Evolutionary conservation across 129 eudicot genomes (phyloP), one percentile per base, ranked within the genome.

Genomic region (Apium graveolens): DNA sequence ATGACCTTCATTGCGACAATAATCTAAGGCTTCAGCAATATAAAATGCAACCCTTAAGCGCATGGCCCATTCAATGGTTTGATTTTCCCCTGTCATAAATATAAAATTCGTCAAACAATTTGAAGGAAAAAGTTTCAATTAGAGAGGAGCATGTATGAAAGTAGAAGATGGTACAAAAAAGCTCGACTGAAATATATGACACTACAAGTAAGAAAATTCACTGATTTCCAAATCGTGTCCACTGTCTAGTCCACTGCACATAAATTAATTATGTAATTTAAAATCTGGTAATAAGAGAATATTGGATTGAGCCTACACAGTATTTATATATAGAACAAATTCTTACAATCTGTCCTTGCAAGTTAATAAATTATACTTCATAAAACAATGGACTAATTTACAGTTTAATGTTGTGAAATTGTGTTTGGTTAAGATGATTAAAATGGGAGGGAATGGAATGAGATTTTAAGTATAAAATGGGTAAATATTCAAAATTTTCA

Each of bases 61-160:
- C 97, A 92, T 92, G 35, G 91, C 88, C 97, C 97, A 90, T 81
- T 92, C 97, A 74, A 92, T 92, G 17, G 97, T 90, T 80, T 92
- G 97, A 73, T 85, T 92, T 86, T 92, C 97, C 97, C 97, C 97
- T 92, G 87, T 37, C 51, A 70, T 41, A 66, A 76, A n/a, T 69
- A 55, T 45, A 5, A 38, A 76, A 78, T n/a, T 7, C 21, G 29
- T 51, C 18, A 51, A 73, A 38, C 31, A 41, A 70, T 70, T 48
- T 39, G 38, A 66, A 38, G 26, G 49, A 12, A 74, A 43, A 44
- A 74, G 9, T 26, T 74, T 3, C 14, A 70, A 38, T 65, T 41
- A 77, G 78, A 68, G 24, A 77, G 31, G 53, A 70, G 39, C 76
- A 77, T 77, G 35, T 35, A 43, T 2, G 11, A 9, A 45, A 32